Percentiles rank a stretch among this genome's conserved stretches.
Evolutionary conservation across 306 rosid genomes (phyloP).

Genomic region (Begonia loranthoides): DNA sequence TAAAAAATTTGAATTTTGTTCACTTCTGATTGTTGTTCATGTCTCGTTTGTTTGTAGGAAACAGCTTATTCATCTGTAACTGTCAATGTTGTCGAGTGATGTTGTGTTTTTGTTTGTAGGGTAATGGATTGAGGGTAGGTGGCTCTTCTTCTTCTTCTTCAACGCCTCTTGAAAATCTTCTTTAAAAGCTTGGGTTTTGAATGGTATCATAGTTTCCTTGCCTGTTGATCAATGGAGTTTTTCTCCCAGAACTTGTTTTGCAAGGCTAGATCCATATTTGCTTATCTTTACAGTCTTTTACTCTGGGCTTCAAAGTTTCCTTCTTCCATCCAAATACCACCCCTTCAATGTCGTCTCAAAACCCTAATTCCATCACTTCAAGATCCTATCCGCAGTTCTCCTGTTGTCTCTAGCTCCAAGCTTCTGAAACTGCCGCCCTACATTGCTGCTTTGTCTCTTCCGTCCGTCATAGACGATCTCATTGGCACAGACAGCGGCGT

Average conservation of each 20-base stretch:
- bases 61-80: too few species aligned
- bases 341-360: slow-evolving; percentile 28
- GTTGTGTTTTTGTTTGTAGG: background rate
- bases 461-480: slow-evolving; percentile 23
- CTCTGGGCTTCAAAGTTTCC: slow-evolving; percentile 14
- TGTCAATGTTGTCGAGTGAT: too few species aligned
- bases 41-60: too few species aligned
- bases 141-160: background rate
- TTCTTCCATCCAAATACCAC: slow-evolving; percentile 4
- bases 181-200: background rate
- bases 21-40: too few species aligned
- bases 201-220: background rate
- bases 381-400: background rate
- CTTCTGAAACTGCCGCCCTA: background rate
- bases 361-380: slow-evolving; percentile 20
- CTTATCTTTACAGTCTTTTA: slow-evolving; percentile 11
- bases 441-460: background rate
- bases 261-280: slow-evolving; percentile 15
- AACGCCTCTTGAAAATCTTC: background rate
- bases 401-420: slow-evolving; percentile 15
- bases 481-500: slow-evolving; percentile 68
- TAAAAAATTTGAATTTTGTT: too few species aligned
- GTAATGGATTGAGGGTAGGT: too few species aligned
- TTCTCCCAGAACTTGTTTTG: slow-evolving; percentile 8
- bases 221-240: slow-evolving; percentile 9